Conservation (phyloP, 768 basidiomycete species). For the Xerocomus brunneocitrinus region DNA sequence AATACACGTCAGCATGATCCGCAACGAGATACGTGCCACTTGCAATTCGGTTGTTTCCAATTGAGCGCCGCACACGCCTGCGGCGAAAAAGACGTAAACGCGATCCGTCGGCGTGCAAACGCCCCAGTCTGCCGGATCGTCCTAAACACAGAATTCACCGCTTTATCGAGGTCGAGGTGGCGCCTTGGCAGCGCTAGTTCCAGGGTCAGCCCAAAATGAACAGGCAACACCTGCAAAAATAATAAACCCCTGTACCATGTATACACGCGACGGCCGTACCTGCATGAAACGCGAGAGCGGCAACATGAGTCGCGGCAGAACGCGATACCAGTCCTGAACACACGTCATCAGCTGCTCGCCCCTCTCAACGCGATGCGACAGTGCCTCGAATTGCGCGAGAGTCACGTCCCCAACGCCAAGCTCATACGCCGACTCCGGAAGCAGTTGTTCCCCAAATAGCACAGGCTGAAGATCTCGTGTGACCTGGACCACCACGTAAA, state of each 20-base stretch:
- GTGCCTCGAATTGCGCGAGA: conserved; percentile 66
- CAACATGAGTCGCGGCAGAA: conserved; percentile 54
- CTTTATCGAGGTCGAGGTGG: conserved; percentile 50
- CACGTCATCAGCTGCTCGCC: conserved; percentile 27
- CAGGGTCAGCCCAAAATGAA: conserved; percentile 68
- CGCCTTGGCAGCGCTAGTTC: conserved; percentile 70
- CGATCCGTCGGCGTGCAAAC: conserved; percentile 65
- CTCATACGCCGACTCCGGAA: conserved; percentile 71
- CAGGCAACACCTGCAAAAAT: conserved; percentile 47
- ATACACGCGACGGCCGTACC: conserved; percentile 38
- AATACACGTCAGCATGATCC: conserved; percentile 20
- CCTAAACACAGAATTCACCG: conserved; percentile 77
- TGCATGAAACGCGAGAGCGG: conserved; percentile 72
- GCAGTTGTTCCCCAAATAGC: conserved; percentile 65
- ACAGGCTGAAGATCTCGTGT: conserved; percentile 92
- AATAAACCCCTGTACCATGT: conserved; percentile 4
- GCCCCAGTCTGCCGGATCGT: conserved; percentile 65
- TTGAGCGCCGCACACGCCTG: conserved; percentile 88
- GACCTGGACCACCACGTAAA: conserved; percentile 84
- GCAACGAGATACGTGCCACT: conserved; percentile 27
- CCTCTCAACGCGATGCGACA: conserved; percentile 54
- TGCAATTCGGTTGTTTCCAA: conserved; percentile 99
- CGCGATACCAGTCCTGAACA: conserved; percentile 43
- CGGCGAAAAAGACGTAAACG: conserved; percentile 91
- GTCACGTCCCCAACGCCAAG: conserved; percentile 84